Conservation (phyloP, 139 green algal genomes). For the Picochlorum sp. region DNA sequence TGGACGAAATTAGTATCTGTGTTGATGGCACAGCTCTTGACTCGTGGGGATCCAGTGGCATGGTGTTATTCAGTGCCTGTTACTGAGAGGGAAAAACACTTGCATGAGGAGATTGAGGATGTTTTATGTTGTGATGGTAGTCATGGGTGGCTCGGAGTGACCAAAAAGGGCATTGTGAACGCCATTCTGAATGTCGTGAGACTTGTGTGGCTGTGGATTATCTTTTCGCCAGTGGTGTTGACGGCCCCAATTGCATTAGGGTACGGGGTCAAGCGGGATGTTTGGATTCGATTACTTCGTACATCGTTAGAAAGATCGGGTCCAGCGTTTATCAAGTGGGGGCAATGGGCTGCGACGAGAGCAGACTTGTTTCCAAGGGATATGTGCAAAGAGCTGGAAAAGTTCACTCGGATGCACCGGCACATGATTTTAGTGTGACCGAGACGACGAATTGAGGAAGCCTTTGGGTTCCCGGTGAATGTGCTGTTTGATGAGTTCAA, state of each 20-base stretch:
- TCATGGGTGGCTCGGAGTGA: neutral
- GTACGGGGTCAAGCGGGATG: conserved; percentile 6
- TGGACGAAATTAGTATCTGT: conserved; percentile 22
- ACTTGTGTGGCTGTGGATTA: conserved; percentile 37
- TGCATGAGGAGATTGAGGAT: neutral
- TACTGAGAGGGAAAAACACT: conserved; percentile 1
- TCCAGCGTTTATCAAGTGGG: conserved; percentile 93
- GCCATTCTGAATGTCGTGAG: conserved; percentile 26
- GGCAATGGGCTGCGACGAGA: conserved; percentile 87
- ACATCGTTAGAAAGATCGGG: conserved; percentile 32
- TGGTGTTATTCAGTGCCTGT: conserved; percentile 32
- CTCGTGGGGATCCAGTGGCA: conserved; percentile 22
- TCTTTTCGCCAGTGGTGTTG: conserved; percentile 51
- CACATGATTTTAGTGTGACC: conserved; percentile 36
- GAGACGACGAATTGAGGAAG: conserved; percentile 16
- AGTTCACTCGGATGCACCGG: conserved; percentile 59
- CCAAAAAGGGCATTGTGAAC: neutral
- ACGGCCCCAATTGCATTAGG: conserved; percentile 28
- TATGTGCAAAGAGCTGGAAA: conserved; percentile 70
- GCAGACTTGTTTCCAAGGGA: conserved; percentile 89
- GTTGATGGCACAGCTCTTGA: conserved; percentile 18
- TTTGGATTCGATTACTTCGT: conserved; percentile 30
- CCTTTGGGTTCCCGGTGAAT: conserved; percentile 64
- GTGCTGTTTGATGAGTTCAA: conserved; percentile 88
- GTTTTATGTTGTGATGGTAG: neutral